Evolutionary conservation across 2,329 filamentous ascomycete species (phyloP), one percentile per base, ranked within the genome.

Genomic region (Tolypocladium ovalisporum): DNA sequence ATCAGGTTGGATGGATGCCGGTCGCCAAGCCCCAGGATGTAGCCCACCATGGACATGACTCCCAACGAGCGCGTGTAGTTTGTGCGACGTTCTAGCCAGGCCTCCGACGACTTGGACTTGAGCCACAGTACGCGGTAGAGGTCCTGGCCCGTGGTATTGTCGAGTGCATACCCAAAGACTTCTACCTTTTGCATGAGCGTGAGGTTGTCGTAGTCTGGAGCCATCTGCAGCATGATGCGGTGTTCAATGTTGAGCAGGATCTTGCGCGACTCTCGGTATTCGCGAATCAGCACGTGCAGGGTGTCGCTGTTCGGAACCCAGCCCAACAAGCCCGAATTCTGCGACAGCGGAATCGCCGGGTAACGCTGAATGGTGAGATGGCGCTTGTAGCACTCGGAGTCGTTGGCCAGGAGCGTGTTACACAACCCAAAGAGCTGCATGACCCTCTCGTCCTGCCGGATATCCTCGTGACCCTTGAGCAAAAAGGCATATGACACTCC

Each of bases 41-140:
- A 99, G 62, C 94, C 94, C n/a, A 97, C 94, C 91, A 99, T 99
- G n/a, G 91, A 97, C 94, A 99, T 99, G 66, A 99, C 94, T 65
- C 90, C 94, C 2, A 99, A 80, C 1, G 93, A 97, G 58, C 94
- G 88, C 22, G 94, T 99, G 75, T 99, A 99, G 70, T 96, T 99
- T n/a, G 95, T 99, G 56, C 94, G 88, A 49, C 94, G 84, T 72
- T 97, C 94, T 37, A 99, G 85, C 94, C 94, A 99, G 2, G 93
- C 88, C 72, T 99, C 94, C 0, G 93, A 97, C 60, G 89, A 96
- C 79, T 97, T 97, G 68, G 90, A 96, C 83, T 99, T 99, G 64
- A 99, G 81, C 94, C 95, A 99, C 39, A 99, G 78, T 2, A 99
- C 93, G 40, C 94, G 89, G 73, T 99, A 99, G 32, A 99, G 79